A percentile compares a stretch with the other conserved stretches of the same genome.
phyloP scores from a whole-genome alignment of 2,329 filamentous ascomycete genomes.

The Chrysosphaeria jannelii region DNA sequence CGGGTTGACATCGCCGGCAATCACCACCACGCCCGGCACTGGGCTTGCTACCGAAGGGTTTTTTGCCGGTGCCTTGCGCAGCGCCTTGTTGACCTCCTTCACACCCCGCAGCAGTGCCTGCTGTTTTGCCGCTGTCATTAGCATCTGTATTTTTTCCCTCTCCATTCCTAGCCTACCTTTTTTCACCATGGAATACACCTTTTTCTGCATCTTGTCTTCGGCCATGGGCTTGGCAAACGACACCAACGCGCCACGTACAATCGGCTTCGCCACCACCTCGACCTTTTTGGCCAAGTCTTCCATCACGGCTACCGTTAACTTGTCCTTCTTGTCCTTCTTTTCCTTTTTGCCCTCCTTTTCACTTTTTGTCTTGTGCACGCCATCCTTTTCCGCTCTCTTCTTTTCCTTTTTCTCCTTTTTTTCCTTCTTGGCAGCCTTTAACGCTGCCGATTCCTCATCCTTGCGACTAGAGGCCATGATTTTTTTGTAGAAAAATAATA shows the following conservation, averaged over 20 bases:
- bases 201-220: slow-evolving; percentile 45
- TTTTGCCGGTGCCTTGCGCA: slow-evolving; percentile 61
- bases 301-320: too few relatives aligned
- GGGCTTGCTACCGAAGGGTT: slow-evolving; percentile 20
- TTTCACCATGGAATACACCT: slow-evolving; percentile 33
- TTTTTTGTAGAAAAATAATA: too few relatives aligned
- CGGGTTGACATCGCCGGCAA: slow-evolving; percentile 90
- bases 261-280: slow-evolving; percentile 5
- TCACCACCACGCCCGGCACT: slow-evolving; percentile 52
- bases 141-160: too few relatives aligned
- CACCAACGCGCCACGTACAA: slow-evolving; percentile 24
- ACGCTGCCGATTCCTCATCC: slow-evolving; percentile 4
- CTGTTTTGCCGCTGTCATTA: slow-evolving; percentile 83
- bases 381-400: slow-evolving; percentile 22
- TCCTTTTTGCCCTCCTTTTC: slow-evolving; percentile 33
- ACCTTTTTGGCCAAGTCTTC: slow-evolving; percentile 10
- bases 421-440: slow-evolving; percentile 5
- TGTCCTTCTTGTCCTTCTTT: slow-evolving; percentile 50
- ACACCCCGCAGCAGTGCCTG: slow-evolving; percentile 93
- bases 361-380: slow-evolving; percentile 20
- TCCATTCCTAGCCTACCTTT: slow-evolving; percentile 24
- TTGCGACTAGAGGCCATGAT: slow-evolving; percentile 4
- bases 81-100: slow-evolving; percentile 94
- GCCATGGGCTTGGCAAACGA: slow-evolving; percentile 61
- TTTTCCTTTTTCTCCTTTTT: slow-evolving; percentile 22